Conservation (phyloP, 2,329 filamentous ascomycete genomes). For the Talaromyces islandicus region DNA sequence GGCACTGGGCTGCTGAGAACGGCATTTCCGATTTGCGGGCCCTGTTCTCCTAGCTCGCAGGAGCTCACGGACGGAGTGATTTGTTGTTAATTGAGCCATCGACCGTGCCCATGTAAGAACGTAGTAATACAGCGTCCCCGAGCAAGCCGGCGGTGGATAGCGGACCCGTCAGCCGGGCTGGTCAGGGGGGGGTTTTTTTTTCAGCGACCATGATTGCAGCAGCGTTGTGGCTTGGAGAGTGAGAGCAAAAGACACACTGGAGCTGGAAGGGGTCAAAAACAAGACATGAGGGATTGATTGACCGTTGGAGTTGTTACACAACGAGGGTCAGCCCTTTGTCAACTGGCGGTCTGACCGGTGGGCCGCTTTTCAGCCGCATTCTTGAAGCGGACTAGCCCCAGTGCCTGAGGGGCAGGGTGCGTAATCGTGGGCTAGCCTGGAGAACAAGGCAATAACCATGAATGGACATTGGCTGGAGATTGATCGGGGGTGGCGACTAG, state of each 20-base stretch:
- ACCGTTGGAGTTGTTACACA: not conserved
- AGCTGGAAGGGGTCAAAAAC: not conserved
- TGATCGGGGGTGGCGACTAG: not conserved
- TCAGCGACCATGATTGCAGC: not conserved
- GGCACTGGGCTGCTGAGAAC: not conserved
- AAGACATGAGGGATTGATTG: not conserved
- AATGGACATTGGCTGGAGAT: too few relatives aligned
- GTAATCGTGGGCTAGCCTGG: not conserved
- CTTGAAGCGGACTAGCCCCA: not conserved
- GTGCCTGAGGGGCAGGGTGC: not conserved
- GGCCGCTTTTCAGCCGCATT: constrained; percentile 11
- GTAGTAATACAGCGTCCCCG: not conserved
- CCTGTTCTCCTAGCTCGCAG: not conserved
- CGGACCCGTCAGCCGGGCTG: not conserved
- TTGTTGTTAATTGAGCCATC: not conserved
- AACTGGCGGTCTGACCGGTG: constrained; percentile 9
- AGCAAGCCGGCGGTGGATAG: not conserved
- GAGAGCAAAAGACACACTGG: not conserved
- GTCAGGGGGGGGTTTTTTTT: not conserved
- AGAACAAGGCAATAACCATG: not conserved
- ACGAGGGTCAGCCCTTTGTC: constrained; percentile 4
- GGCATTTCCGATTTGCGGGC: not conserved
- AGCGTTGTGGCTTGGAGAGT: not conserved
- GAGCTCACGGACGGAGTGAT: not conserved
- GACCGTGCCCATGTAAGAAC: not conserved